Base-by-base conservation (phyloP, 2,329 filamentous ascomycete species). In the Emydomyces testavorans region DNA sequence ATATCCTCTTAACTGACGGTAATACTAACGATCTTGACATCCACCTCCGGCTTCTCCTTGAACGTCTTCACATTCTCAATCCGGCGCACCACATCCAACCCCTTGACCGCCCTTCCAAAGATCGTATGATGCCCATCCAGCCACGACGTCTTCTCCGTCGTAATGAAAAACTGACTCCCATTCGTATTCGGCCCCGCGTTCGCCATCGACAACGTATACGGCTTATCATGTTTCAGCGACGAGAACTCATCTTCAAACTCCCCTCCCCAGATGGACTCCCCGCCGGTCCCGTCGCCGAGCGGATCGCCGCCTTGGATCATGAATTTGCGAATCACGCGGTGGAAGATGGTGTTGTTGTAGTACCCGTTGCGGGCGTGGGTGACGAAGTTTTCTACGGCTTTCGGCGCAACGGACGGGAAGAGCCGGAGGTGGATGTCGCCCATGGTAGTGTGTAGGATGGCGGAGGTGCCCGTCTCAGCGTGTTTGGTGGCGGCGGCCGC, bases 331-430 rank as follows among this genome's bases (percentile, higher is more conserved):
- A 98, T 98, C 5, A 98, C 84, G 28, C 92, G 83, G 66, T 98
- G 92, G 74, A 98, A 98, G 57, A 95, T 90, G 28, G 90, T 89
- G 66, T 86, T 86, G 71, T 98, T 96, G 72, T 98, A 98, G 65
- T 98, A 98, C 1, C 86, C 87, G 50, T 81, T 83, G 59, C 82
- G 83, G 2, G 87, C 79, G 60, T 96, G 92, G 0, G 87, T 93
- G 48, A 93, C 85, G 63, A 98, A 98, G 65, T 98, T 98, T 68
- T 98, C 92, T 2, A 98, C 90, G 0, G 93, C 81, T 63, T 90
- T 93, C 26, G 93, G 92, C 7, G 92, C 90, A 2, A 86, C 86
- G 52, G 92, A 85, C 1, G 92, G 90, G 72, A 92, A 98, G 11
- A 98, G 75, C 3, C 90, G 85, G 52, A 98, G 79, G 54, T 92